These are phyloP conservation scores for Mycena capillaripes DNA, from an alignment of 768 basidiomycete species.

Conservation along the genomic window DNA sequence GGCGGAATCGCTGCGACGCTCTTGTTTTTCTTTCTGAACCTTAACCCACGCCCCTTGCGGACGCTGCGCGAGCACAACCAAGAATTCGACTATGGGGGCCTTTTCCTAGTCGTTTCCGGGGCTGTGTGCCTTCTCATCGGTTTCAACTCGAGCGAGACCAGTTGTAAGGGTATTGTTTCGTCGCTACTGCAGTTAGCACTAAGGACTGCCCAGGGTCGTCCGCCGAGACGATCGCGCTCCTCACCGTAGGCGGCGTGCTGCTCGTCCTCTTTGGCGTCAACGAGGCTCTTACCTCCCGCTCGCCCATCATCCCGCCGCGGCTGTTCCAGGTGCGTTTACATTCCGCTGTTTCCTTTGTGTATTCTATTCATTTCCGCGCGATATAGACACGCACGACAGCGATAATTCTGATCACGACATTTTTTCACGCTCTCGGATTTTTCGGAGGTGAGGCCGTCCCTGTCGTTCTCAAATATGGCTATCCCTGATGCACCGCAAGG, in stretches of 20 bases:
- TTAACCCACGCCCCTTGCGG: constrained; percentile 79
- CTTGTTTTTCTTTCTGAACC: constrained; percentile 81
- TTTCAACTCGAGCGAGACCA: constrained; percentile 77
- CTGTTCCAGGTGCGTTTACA: constrained; percentile 70
- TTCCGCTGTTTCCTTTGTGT: neutral
- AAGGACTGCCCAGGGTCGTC: constrained; percentile 61
- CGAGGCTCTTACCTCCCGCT: constrained; percentile 72
- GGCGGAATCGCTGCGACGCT: constrained; percentile 74
- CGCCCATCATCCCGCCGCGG: constrained; percentile 82
- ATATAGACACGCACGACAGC: constrained; percentile 79
- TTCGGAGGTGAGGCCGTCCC: too few relatives aligned
- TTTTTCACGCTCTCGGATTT: constrained; percentile 77
- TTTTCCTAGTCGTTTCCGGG: constrained; percentile 72
- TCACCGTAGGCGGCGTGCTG: constrained; percentile 69
- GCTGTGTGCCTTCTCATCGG: constrained; percentile 80
- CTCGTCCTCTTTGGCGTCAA: constrained; percentile 68
- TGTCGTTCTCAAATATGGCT: too few relatives aligned
- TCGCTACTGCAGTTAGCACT: neutral
- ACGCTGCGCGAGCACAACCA: constrained; percentile 69
- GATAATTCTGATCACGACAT: constrained; percentile 67
- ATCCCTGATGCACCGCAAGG: too few relatives aligned
- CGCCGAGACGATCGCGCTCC: constrained; percentile 70
- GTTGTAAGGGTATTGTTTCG: constrained; percentile 60
- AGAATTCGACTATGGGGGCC: constrained; percentile 82
- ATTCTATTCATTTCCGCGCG: neutral